Evolutionary conservation across 345 rosid species (phyloP), one percentile per base, ranked within the genome.

Genomic region (Odontarrhena argentea): DNA sequence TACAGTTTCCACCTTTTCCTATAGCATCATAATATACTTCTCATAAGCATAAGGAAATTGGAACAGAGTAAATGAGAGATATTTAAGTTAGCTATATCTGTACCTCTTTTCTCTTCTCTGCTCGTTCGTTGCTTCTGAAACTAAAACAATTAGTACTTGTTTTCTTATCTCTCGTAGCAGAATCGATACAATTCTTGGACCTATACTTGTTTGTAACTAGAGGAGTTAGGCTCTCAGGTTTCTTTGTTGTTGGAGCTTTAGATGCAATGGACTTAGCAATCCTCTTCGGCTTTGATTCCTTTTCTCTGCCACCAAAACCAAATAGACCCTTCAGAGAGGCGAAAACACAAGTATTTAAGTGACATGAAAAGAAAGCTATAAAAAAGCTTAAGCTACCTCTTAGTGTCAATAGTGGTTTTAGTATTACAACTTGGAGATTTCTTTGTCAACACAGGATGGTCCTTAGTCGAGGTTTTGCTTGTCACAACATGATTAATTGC

Each of bases 31-130:
- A 67, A 35, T 65, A 41, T 52, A 45, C 26, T 22, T 10, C 13
- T 36, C 24, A 36, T 52, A 13, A 46, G 7, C 38, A 55, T 12
- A 13, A 60, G 35, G 6, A 35, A 47, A 9, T 0, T 65, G 14
- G 8, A 70, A 52, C 62, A 60, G 61, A 69, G 60, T 45, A 61
- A 24, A 44, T 13, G 5, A 61, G 43, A 69, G 30, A 41, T 1
- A n/a, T n/a, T n/a, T n/a, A 42, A 24, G 47, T 65, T 56, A 25
- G 55, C 41, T 54, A 48, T 67, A 34, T 15, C 48, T 74, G 47
- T 80, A 80, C 96, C 88, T 87, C 85, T 83, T 78, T 91, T 78
- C 79, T 79, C 66, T 80, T 82, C 56, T 80, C 86, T 3, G 91
- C 93, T 46, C 86, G 83, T 56, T 82, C 86, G 35, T 59, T 53